These are phyloP conservation scores for Conringia planisiliqua DNA, from an alignment of 345 rosid species.

Conservation along the genomic window DNA sequence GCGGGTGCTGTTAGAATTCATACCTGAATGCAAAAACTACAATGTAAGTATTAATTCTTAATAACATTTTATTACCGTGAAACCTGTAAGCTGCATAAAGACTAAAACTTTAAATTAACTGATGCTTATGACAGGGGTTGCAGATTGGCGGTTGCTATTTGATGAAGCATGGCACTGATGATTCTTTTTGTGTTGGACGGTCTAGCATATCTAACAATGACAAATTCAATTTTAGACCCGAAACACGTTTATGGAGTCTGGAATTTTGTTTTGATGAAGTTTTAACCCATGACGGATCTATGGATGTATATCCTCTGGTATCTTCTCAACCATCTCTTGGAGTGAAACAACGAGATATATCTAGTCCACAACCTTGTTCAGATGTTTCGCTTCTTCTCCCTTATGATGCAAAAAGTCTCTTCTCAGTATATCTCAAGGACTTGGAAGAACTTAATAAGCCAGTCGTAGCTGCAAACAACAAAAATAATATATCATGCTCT, in stretches of 20 bases:
- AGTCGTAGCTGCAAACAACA: constrained; percentile 24
- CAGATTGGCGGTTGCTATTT: constrained; percentile 73
- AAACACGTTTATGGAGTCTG: constrained; percentile 50
- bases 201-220: constrained; percentile 27
- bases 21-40: constrained; percentile 28
- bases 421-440: constrained; percentile 41
- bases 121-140: constrained; percentile 44
- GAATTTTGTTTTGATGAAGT: constrained; percentile 45
- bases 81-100: neutral
- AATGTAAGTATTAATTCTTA: constrained; percentile 21
- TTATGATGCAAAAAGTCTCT: constrained; percentile 34
- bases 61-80: neutral
- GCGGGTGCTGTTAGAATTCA: constrained; percentile 66
- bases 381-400: constrained; percentile 58
- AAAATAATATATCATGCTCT: constrained; percentile 26
- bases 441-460: constrained; percentile 33
- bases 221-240: constrained; percentile 44
- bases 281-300: constrained; percentile 24
- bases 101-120: neutral
- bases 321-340: constrained; percentile 28
- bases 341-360: constrained; percentile 20
- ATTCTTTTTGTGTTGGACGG: constrained; percentile 45
- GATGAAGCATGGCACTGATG: constrained; percentile 49
- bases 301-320: constrained; percentile 26
- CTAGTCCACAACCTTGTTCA: constrained; percentile 28